These are phyloP conservation scores for Alectoria sarmentosa DNA, from an alignment of 495 filamentous ascomycete species.

Conservation along the genomic window DNA sequence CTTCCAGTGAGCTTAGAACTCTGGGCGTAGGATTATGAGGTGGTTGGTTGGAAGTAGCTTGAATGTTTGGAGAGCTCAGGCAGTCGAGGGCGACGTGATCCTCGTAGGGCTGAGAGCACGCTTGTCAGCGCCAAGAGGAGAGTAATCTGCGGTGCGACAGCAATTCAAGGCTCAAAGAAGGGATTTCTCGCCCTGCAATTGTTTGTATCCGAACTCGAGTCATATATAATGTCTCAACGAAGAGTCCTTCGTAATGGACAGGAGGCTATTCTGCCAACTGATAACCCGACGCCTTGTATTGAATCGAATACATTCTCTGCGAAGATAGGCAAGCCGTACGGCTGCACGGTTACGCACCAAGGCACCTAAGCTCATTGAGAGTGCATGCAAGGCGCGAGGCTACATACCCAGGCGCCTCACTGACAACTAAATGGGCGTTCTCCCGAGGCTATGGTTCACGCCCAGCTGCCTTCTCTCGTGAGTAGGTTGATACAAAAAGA, in stretches of 20 bases:
- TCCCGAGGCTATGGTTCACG: neutral
- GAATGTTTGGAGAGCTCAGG: conserved; percentile 13
- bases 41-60: neutral
- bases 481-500: neutral
- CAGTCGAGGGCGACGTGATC: conserved; percentile 20
- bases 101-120: conserved; percentile 15
- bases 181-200: neutral
- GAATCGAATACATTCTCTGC: neutral
- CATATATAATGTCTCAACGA: neutral
- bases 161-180: neutral
- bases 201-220: too few relatives aligned
- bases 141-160: neutral
- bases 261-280: neutral
- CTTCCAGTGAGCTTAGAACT: neutral
- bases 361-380: neutral
- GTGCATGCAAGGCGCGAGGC: too few relatives aligned
- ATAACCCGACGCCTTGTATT: neutral
- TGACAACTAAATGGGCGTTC: neutral
- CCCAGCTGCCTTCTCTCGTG: neutral
- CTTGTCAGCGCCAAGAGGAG: conserved; percentile 8
- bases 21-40: neutral
- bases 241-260: neutral
- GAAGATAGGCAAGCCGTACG: neutral
- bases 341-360: neutral
- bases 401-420: too few relatives aligned